Conservation (phyloP, 768 basidiomycete genomes). For the Tricholoma matsutake region DNA sequence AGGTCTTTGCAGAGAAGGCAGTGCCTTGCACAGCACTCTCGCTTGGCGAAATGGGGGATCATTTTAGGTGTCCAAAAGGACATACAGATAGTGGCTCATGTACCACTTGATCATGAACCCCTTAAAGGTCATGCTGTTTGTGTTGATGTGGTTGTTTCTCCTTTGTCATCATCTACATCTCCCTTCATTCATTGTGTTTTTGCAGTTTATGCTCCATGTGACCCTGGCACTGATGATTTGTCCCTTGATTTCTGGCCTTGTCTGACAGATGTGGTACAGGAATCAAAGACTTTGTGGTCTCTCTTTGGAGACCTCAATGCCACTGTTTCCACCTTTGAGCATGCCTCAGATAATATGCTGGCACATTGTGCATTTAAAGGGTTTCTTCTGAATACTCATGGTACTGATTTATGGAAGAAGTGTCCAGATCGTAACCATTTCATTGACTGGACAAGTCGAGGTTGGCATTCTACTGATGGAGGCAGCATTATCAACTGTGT, state of each 20-base stretch:
- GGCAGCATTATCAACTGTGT: slow-evolving; percentile 23
- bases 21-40: not conserved
- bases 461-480: not conserved
- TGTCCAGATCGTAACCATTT: slow-evolving; percentile 9
- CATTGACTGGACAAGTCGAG: slow-evolving; percentile 14
- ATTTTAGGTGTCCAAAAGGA: slow-evolving; percentile 8
- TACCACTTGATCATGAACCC: not conserved
- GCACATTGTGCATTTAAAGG: not conserved
- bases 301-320: no score
- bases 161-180: not conserved
- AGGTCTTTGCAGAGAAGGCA: no score
- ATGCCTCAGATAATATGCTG: slow-evolving; percentile 4
- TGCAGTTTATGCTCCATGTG: slow-evolving; percentile 14
- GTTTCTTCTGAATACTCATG: slow-evolving; percentile 9
- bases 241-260: slow-evolving; percentile 9
- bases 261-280: slow-evolving; percentile 1
- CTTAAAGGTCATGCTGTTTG: slow-evolving; percentile 8
- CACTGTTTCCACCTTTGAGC: slow-evolving; percentile 9
- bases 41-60: slow-evolving; percentile 7
- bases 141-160: slow-evolving; percentile 12
- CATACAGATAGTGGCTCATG: slow-evolving; percentile 2
- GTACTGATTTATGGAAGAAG: slow-evolving; percentile 16
- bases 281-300: slow-evolving; percentile 5
- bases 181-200: slow-evolving; percentile 12
- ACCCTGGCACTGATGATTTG: slow-evolving; percentile 4